Base-by-base conservation (phyloP, 1,284 basidiomycete genomes). In the Phellopilus nigrolimitatus region DNA sequence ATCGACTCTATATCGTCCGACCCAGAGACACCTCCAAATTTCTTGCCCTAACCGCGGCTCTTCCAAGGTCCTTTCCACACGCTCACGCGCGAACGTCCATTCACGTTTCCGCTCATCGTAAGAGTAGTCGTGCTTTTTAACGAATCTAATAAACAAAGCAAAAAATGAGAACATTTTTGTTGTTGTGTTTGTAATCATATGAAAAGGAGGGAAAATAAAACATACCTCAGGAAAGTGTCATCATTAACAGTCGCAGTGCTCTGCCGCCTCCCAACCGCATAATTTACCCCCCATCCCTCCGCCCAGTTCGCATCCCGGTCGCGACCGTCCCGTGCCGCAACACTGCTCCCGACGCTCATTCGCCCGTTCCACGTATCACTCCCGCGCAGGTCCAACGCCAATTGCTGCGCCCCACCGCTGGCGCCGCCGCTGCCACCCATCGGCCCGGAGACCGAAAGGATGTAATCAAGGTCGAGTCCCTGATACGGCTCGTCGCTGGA, bases 31-130 rank as follows among this genome's bases (percentile, higher is more conserved):
- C 49, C 71, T 68, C 85, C 87, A 89, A 51, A 80, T 68, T 59
- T 89, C 86, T 55, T 80, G 76, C 6, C 73, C 66, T 27, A 77
- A 74, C 2, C 78, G 65, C 27, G 43, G 8, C 50, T n/a, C 47
- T 30, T 53, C 47, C 25, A 44, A 42, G 10, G 56, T 57, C 3
- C 54, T 53, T 19, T 79, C 78, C 12, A 69, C 73, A 21, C 65
- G 74, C 62, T 84, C 82, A 55, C 71, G 73, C 51, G 66, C 69
- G 63, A 87, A 86, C n/a, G 71, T 76, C 86, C 85, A 88, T 49
- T 75, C 73, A 33, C 67, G 66, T 40, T 71, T 67, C 47, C 74
- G 64, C 30, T 65, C 60, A 21, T 68, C 69, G 53, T 79, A 80
- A 21, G 66, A 67, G 10, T 69, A 71, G 54, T 79, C 80, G 66